A percentile compares a stretch with the other conserved stretches of the same genome.
phyloP scores from a whole-genome alignment of 371 early-diverging fungal genomes.

The Rhizopus delemar region DNA sequence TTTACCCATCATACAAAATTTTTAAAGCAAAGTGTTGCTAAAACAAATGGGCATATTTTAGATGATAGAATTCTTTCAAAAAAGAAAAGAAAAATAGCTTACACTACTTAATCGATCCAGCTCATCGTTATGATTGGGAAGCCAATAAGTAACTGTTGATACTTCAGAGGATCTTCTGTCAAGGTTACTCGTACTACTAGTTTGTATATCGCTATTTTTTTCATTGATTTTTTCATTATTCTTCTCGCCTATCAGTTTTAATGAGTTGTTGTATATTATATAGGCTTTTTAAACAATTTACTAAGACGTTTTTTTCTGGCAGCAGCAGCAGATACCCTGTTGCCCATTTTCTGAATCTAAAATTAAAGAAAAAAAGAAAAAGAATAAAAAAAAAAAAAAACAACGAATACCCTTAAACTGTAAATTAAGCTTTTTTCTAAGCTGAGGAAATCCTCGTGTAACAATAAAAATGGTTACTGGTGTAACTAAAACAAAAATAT shows the following conservation, averaged over 20 bases:
- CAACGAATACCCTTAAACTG: background rate
- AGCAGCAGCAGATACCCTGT: background rate
- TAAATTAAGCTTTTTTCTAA: too few relatives aligned
- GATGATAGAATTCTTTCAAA: constrained; percentile 17
- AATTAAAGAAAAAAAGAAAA: background rate
- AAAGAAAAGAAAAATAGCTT: constrained; percentile 32
- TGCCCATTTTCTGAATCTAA: background rate
- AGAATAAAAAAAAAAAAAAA: background rate
- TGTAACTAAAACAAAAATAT: too few relatives aligned
- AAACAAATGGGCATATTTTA: constrained; percentile 41
- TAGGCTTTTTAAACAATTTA: background rate
- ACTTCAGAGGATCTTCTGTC: constrained; percentile 23
- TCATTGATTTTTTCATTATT: background rate
- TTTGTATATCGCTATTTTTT: background rate
- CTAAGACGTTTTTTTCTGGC: background rate
- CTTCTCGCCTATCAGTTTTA: background rate
- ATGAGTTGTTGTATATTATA: background rate
- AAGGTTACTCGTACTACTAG: background rate
- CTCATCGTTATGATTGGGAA: constrained; percentile 46
- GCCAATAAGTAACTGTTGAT: constrained; percentile 39
- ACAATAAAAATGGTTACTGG: too few relatives aligned
- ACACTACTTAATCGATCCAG: constrained; percentile 45
- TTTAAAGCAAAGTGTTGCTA: constrained; percentile 46
- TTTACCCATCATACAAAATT: constrained; percentile 29
- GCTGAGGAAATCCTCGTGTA: too few relatives aligned